Evolutionary conservation across 225 moss, liverwort and hornwort genomes (phyloP).

Genomic region (Takakia lepidozioides): DNA sequence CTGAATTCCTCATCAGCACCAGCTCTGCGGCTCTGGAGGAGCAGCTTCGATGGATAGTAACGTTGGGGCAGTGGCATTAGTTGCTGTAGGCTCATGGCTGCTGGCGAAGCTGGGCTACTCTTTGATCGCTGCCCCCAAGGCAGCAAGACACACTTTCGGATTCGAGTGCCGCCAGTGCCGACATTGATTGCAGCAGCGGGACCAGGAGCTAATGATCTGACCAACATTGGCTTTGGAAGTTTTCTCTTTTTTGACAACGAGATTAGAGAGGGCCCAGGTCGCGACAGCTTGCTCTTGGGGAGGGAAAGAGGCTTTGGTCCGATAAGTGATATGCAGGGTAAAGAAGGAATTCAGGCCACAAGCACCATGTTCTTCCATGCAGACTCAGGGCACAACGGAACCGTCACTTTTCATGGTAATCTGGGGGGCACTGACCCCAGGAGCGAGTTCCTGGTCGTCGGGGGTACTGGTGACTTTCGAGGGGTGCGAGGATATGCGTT

Average conservation of each 20-base stretch:
- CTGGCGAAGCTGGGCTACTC: constrained; percentile 51
- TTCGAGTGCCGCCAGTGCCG: constrained; percentile 12
- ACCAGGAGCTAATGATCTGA: constrained; percentile 12
- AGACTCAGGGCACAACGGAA: constrained; percentile 15
- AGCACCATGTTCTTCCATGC: constrained; percentile 24
- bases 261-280: constrained; percentile 16
- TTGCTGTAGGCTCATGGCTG: constrained; percentile 48
- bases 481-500: constrained; percentile 40
- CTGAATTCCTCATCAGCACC: too few relatives aligned
- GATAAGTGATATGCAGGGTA: constrained; percentile 7
- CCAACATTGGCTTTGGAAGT: constrained; percentile 24
- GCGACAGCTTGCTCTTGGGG: constrained; percentile 14
- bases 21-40: too few relatives aligned
- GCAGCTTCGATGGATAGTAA: too few relatives aligned
- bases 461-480: constrained; percentile 46
- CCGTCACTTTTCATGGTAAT: constrained; percentile 31
- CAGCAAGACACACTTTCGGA: constrained; percentile 26
- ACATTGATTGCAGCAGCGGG: constrained; percentile 23
- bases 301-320: constrained; percentile 32
- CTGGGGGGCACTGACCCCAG: constrained; percentile 27
- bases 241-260: constrained; percentile 37
- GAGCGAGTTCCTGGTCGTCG: constrained; percentile 24
- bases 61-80: constrained; percentile 47
- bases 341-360: constrained; percentile 17
- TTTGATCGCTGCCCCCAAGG: constrained; percentile 30